Percentiles rank a stretch among this genome's conserved stretches.
Evolutionary conservation across 345 rosid genomes (phyloP).

Genomic region (Viola odorata): DNA sequence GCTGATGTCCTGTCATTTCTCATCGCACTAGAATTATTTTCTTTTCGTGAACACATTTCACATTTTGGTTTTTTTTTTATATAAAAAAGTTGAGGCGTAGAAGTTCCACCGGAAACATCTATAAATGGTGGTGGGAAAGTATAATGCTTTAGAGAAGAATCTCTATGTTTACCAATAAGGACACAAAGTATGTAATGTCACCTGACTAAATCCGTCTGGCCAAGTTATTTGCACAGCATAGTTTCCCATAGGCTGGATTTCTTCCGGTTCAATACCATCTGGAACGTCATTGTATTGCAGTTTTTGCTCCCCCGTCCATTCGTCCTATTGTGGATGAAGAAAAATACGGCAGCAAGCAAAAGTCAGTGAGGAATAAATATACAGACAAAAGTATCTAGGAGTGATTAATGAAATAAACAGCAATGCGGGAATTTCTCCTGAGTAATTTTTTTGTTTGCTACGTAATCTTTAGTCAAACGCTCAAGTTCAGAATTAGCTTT

Average conservation of each 20-base stretch:
- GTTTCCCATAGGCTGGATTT: conserved; percentile 91
- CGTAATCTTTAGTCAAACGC: too few species aligned
- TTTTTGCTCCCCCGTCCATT: conserved; percentile 91
- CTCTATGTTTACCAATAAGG: neutral
- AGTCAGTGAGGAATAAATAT: neutral
- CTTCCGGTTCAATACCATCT: conserved; percentile 85
- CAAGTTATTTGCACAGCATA: conserved; percentile 93
- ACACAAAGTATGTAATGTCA: conserved; percentile 10
- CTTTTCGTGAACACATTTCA: too few species aligned
- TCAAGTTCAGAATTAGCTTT: too few species aligned
- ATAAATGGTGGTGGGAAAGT: too few species aligned
- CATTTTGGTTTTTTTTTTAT: too few species aligned
- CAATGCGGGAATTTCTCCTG: neutral
- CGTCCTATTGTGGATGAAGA: conserved; percentile 47
- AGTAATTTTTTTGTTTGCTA: too few species aligned
- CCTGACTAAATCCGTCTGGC: conserved; percentile 97
- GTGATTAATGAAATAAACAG: neutral
- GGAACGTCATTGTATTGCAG: conserved; percentile 65
- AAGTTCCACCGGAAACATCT: too few species aligned
- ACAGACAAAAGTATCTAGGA: neutral
- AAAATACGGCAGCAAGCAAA: neutral
- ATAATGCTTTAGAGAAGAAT: neutral
- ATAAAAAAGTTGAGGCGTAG: too few species aligned
- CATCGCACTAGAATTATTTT: too few species aligned
- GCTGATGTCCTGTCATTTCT: too few species aligned